Evolutionary conservation across 768 basidiomycete species (phyloP).

Genomic region (Collybia sp.): DNA sequence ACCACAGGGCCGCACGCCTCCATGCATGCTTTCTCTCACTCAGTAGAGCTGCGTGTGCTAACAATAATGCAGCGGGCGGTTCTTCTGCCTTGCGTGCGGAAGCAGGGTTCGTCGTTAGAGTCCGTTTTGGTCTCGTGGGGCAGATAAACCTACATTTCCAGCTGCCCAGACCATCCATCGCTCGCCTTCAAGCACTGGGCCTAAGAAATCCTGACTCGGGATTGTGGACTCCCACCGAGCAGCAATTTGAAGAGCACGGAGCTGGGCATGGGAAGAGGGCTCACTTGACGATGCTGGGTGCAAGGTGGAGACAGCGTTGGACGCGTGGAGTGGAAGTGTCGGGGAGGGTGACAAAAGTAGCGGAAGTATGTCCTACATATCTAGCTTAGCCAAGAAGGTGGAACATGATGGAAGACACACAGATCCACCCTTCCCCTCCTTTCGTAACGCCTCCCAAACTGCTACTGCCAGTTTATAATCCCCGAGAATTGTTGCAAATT

Average conservation of each 20-base stretch:
- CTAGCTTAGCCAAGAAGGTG: conserved; percentile 1
- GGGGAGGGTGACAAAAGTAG: conserved; percentile 66
- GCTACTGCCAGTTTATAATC: conserved; percentile 80
- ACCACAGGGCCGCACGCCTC: conserved; percentile 76
- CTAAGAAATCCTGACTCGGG: conserved; percentile 49
- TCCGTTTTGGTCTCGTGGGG: not conserved
- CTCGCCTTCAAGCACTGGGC: conserved; percentile 63
- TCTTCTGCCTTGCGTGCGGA: conserved; percentile 66
- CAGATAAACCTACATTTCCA: conserved; percentile 53
- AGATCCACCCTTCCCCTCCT: conserved; percentile 84
- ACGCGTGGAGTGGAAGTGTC: conserved; percentile 53
- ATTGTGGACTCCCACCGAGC: conserved; percentile 78
- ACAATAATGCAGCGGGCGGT: conserved; percentile 69
- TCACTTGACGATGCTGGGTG: conserved; percentile 36
- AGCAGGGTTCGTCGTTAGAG: conserved; percentile 13
- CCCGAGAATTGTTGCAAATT: conserved; percentile 90
- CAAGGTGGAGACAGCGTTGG: conserved; percentile 51
- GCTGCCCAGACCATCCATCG: conserved; percentile 87
- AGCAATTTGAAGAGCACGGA: conserved; percentile 64
- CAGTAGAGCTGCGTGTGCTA: conserved; percentile 76
- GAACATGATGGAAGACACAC: conserved; percentile 37
- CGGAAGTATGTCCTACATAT: conserved; percentile 73
- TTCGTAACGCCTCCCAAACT: conserved; percentile 84
- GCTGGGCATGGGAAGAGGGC: conserved; percentile 55
- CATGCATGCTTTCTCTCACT: conserved; percentile 51